Conservation (phyloP, 345 rosid species). For the Hibiscus mutabilis region DNA sequence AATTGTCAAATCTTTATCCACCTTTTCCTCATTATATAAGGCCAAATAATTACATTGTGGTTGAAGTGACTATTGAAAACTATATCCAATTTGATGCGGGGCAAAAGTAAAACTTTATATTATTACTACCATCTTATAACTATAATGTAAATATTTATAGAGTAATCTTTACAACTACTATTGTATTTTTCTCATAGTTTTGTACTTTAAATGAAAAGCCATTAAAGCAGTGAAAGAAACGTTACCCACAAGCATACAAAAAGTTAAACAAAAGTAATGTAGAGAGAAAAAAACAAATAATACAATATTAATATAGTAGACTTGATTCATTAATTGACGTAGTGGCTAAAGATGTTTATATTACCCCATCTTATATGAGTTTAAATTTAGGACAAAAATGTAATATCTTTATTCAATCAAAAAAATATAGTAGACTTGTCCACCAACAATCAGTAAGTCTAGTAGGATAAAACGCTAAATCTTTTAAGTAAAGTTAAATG, state of each 20-base stretch:
- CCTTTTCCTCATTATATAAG: no score
- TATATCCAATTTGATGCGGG: neutral
- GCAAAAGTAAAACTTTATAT: neutral
- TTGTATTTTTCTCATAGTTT: neutral
- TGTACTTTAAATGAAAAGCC: neutral
- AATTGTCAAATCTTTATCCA: no score
- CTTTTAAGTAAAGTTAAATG: neutral
- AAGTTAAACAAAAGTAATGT: neutral
- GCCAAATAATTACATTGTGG: no score
- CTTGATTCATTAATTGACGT: neutral
- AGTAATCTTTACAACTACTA: neutral
- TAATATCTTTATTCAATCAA: no score
- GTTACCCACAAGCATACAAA: neutral
- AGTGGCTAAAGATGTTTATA: no score
- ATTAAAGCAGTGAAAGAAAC: neutral
- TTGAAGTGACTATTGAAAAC: no score
- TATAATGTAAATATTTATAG: neutral
- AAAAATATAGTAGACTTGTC: no score
- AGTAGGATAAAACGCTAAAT: no score
- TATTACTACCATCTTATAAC: neutral
- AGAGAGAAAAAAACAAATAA: neutral
- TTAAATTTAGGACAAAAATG: no score
- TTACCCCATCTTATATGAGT: no score
- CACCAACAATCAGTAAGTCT: no score
- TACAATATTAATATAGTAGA: neutral